Base-by-base conservation (phyloP, 1,139 yeast genomes). In the Debaryomyces sp. region DNA sequence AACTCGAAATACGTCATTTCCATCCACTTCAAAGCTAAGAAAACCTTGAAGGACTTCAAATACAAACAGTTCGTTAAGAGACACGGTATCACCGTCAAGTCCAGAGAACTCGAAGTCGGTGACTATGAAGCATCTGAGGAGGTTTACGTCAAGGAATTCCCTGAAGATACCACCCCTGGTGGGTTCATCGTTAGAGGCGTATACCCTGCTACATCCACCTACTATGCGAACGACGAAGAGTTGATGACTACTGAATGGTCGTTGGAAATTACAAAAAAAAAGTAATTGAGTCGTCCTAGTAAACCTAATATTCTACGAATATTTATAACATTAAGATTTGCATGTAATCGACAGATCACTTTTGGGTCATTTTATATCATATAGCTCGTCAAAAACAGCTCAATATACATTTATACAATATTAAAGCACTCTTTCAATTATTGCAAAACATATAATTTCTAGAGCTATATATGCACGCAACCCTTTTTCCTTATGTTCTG, bases 111-210 rank as follows among this genome's bases (percentile, higher is more conserved):
- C 43, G 65, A 63, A 12, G 54, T 75, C 44, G 75, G 77, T 35
- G 63, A 61, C 22, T 67, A 55, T 54, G 71, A 62, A 43, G 70
- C 77, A 35, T 61, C 67, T 10, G 68, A 62, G 13, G 72, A 68
- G 47, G 50, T 58, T 7, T 66, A 68, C 55, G 15, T 57, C 17
- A 62, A 63, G 51, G 59, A 58, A 10, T 73, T 72, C 55, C 70
- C 69, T 15, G 67, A 65, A 49, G 78, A 74, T 49, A 60, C 61
- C 15, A 67, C 78, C 41, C 80, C 80, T 12, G 68, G 72, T 48
- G 78, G 79, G 22, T 73, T 67, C 58, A 61, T 74, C 41, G 57
- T 68, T 46, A 71, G 79, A 63, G 78, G 77, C 13, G 53, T 55
- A 32, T 69, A 64, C 57, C 63, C 65, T 10, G 71, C 73, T 49